These are phyloP conservation scores for Tetragonia tetragonoides DNA, from an alignment of 148 eudicot species.

Conservation along the genomic window DNA sequence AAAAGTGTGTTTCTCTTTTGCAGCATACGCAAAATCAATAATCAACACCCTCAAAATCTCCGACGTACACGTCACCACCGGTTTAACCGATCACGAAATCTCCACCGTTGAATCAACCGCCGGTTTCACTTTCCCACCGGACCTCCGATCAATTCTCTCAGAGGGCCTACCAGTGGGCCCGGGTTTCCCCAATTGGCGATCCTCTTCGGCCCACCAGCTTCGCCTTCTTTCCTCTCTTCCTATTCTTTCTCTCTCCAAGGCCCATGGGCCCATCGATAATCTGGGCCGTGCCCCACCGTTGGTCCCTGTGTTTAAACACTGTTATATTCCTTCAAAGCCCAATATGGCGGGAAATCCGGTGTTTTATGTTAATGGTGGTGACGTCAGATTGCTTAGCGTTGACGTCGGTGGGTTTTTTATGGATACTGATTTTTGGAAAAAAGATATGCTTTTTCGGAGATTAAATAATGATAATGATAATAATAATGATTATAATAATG, in stretches of 20 bases:
- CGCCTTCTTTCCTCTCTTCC: constrained; percentile 51
- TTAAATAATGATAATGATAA: background rate
- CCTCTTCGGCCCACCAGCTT: constrained; percentile 57
- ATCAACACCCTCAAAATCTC: constrained; percentile 29
- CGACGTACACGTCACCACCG: constrained; percentile 44
- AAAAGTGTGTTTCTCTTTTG: constrained; percentile 30
- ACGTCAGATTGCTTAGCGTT: constrained; percentile 38
- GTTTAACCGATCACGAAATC: constrained; percentile 51
- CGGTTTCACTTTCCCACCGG: constrained; percentile 61
- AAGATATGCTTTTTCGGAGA: constrained; percentile 1
- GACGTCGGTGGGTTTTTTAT: constrained; percentile 66
- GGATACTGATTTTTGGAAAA: constrained; percentile 14
- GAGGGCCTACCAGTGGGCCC: constrained; percentile 69
- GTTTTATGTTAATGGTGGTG: constrained; percentile 55
- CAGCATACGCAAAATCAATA: constrained; percentile 26
- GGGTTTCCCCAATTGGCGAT: constrained; percentile 82
- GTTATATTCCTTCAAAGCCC: constrained; percentile 51
- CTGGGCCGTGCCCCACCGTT: constrained; percentile 47
- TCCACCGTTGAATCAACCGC: constrained; percentile 44
- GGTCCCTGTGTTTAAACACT: constrained; percentile 54
- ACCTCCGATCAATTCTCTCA: constrained; percentile 57
- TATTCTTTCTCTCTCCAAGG: constrained; percentile 35
- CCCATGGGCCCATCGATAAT: no score
- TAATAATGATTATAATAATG: no score
- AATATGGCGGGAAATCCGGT: constrained; percentile 71